Percentiles rank a stretch among this genome's conserved stretches.
Evolutionary conservation across 2,329 filamentous ascomycete genomes (phyloP).

Genomic region (Hypoxylon sp.): DNA sequence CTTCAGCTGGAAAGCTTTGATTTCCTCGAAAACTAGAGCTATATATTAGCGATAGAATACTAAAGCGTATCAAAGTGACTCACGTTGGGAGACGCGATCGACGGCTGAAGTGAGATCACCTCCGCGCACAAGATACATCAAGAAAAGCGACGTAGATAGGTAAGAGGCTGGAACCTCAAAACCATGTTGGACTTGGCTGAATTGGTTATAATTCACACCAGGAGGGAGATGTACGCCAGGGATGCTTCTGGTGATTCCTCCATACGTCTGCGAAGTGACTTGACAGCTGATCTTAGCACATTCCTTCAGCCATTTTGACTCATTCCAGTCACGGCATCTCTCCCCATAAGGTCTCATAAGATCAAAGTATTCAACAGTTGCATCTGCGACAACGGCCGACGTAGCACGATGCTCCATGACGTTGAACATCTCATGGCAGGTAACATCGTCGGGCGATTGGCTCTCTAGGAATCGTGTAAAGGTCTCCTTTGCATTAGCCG

Average conservation of each 20-base stretch:
- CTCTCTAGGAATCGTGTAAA: slow-evolving; percentile 31
- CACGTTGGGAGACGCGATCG: slow-evolving; percentile 27
- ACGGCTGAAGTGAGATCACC: not conserved
- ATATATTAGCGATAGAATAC: slow-evolving; percentile 22
- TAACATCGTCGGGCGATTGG: slow-evolving; percentile 13
- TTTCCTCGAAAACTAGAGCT: slow-evolving; percentile 33
- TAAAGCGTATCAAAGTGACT: slow-evolving; percentile 14
- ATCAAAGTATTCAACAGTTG: slow-evolving; percentile 32
- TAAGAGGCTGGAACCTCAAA: slow-evolving; percentile 32
- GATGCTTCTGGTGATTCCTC: slow-evolving; percentile 18
- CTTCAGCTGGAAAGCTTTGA: slow-evolving; percentile 32
- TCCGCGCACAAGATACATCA: too few species aligned
- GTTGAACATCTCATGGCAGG: slow-evolving; percentile 44
- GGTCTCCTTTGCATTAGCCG: slow-evolving; percentile 24
- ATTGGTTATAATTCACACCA: slow-evolving; percentile 25
- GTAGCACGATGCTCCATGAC: slow-evolving; percentile 43
- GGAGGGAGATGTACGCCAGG: slow-evolving; percentile 37
- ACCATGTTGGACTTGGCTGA: slow-evolving; percentile 19
- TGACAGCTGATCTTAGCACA: slow-evolving; percentile 3
- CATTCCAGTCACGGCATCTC: slow-evolving; percentile 43
- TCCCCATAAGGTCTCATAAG: slow-evolving; percentile 33
- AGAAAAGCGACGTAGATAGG: slow-evolving; percentile 35
- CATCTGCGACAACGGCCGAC: slow-evolving; percentile 39
- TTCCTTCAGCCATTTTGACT: slow-evolving; percentile 23
- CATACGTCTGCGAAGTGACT: not conserved